Evolutionary conservation across 495 filamentous ascomycete species (phyloP).

Genomic region (Tetracladium marchalianum): DNA sequence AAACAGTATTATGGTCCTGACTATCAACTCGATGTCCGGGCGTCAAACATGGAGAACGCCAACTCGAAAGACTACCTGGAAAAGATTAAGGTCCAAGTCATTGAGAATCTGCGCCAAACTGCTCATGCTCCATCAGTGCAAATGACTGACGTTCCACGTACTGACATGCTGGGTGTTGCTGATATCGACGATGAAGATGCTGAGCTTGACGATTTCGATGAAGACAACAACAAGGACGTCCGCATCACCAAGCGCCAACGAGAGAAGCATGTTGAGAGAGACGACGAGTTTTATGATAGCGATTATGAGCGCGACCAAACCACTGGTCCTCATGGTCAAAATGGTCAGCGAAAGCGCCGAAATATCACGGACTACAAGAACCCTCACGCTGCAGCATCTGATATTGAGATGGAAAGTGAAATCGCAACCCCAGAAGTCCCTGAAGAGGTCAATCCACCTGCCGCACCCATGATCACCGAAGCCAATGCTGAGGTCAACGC

Average conservation of each 20-base stretch:
- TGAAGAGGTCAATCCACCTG: constrained; percentile 40
- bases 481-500: constrained; percentile 40
- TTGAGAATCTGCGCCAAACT: constrained; percentile 87
- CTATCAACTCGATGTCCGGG: constrained; percentile 87
- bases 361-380: constrained; percentile 67
- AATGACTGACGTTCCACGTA: constrained; percentile 86
- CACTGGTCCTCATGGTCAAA: constrained; percentile 59
- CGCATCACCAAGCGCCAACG: constrained; percentile 75
- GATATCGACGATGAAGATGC: constrained; percentile 73
- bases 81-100: constrained; percentile 86
- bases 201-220: constrained; percentile 79
- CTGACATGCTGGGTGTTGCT: constrained; percentile 54
- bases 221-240: constrained; percentile 80
- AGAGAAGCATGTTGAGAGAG: constrained; percentile 65
- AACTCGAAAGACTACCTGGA: constrained; percentile 91
- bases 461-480: constrained; percentile 33
- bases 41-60: constrained; percentile 98
- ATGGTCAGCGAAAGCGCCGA: constrained; percentile 43
- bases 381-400: constrained; percentile 41
- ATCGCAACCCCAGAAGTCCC: constrained; percentile 42
- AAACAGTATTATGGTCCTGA: constrained; percentile 92
- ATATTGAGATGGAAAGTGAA: constrained; percentile 51
- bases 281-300: constrained; percentile 72
- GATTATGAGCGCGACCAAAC: constrained; percentile 79
- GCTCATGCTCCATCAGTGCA: constrained; percentile 86